These are phyloP conservation scores for Picea sitchensis DNA, from an alignment of 75 land plant genomes.

Conservation along the genomic window DNA sequence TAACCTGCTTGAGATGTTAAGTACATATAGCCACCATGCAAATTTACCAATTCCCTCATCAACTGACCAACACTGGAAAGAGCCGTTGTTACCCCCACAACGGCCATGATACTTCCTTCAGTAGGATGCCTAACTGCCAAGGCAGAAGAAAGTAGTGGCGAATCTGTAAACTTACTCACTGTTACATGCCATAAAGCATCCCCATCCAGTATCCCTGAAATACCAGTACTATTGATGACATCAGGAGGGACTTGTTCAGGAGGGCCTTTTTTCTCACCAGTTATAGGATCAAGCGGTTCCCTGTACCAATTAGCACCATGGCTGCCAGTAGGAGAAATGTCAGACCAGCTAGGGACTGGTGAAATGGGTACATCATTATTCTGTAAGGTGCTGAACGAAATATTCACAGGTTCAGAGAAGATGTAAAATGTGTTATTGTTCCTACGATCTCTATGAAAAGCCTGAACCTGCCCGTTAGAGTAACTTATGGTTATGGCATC, in stretches of 20 bases:
- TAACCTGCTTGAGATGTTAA: slow-evolving; percentile 69
- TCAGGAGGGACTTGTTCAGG: slow-evolving; percentile 36
- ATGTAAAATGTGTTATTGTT: slow-evolving; percentile 59
- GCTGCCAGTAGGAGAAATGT: slow-evolving; percentile 24
- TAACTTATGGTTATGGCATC: slow-evolving; percentile 63
- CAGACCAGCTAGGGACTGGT: slow-evolving; percentile 24
- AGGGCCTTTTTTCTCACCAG: slow-evolving; percentile 37
- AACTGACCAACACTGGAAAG: slow-evolving; percentile 64
- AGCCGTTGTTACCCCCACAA: slow-evolving; percentile 64
- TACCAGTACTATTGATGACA: slow-evolving; percentile 46
- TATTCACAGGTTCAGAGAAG: slow-evolving; percentile 33
- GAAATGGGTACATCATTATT: slow-evolving; percentile 8
- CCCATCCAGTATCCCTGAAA: slow-evolving; percentile 52
- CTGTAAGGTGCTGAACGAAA: slow-evolving; percentile 15
- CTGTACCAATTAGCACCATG: slow-evolving; percentile 47
- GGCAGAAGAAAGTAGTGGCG: slow-evolving; percentile 70
- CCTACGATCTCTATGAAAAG: slow-evolving; percentile 56
- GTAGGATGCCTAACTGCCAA: slow-evolving; percentile 51
- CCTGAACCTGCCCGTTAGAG: slow-evolving; percentile 63
- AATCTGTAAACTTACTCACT: slow-evolving; percentile 51
- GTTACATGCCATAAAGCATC: slow-evolving; percentile 68
- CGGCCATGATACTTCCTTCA: slow-evolving; percentile 47
- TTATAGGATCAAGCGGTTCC: slow-evolving; percentile 45
- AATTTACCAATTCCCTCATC: slow-evolving; percentile 66
- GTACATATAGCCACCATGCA: slow-evolving; percentile 62